Conservation (phyloP, 1,284 basidiomycete species). For the Schizopora paradoxa region DNA sequence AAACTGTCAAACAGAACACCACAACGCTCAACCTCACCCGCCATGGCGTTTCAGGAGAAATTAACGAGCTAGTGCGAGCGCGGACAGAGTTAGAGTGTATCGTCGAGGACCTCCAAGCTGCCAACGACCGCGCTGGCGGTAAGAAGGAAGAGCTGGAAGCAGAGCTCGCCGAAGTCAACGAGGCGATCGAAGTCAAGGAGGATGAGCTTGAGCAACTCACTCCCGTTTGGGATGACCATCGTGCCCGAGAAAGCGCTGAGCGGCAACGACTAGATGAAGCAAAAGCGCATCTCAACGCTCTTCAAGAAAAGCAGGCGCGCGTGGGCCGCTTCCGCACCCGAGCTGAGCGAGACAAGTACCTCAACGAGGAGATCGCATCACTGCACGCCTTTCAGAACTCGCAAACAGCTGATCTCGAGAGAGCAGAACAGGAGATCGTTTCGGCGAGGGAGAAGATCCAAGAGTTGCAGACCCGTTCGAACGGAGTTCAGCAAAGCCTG, state of each 20-base stretch:
- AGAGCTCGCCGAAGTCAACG: constrained; percentile 61
- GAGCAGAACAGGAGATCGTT: constrained; percentile 41
- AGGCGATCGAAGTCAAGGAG: constrained; percentile 61
- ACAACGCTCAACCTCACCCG: constrained; percentile 68
- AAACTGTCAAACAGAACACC: constrained; percentile 63
- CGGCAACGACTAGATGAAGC: constrained; percentile 71
- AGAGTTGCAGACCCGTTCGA: constrained; percentile 56
- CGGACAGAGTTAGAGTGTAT: constrained; percentile 80
- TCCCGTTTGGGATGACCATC: constrained; percentile 61
- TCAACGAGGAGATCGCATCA: constrained; percentile 68
- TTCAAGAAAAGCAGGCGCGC: constrained; percentile 88
- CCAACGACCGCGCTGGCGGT: constrained; percentile 55
- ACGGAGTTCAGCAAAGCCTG: constrained; percentile 61
- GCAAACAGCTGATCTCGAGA: constrained; percentile 48
- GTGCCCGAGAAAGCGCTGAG: constrained; percentile 56
- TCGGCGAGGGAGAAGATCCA: constrained; percentile 42
- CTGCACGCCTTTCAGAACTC: constrained; percentile 52
- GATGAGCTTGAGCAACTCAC: constrained; percentile 52
- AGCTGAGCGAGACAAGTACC: constrained; percentile 75
- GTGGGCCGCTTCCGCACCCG: constrained; percentile 80
- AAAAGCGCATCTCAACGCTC: constrained; percentile 59
- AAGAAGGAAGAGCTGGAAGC: constrained; percentile 58
- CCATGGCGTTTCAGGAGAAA: constrained; percentile 68
- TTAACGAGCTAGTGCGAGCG: constrained; percentile 73
- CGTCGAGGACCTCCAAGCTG: constrained; percentile 74